Evolutionary conservation across 2,329 filamentous ascomycete genomes (phyloP).

Genomic region (Neobulgaria alba): DNA sequence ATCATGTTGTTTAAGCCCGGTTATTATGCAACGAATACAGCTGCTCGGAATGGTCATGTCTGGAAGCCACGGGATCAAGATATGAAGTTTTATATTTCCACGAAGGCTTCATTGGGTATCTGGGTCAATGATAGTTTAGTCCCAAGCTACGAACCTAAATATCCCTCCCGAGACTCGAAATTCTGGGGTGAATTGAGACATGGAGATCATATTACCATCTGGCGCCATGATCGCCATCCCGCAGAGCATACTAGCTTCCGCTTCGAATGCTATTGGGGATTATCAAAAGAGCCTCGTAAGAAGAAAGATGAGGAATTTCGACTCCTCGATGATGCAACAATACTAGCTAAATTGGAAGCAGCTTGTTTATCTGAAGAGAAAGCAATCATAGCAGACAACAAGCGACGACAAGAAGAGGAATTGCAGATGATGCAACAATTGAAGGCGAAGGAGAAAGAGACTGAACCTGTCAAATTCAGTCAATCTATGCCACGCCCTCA

Average conservation of each 20-base stretch:
- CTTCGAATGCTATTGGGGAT: constrained; percentile 28
- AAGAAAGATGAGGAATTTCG: constrained; percentile 13
- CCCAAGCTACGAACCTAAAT: constrained; percentile 44
- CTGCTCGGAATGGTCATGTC: constrained; percentile 28
- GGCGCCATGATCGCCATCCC: constrained; percentile 38
- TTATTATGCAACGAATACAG: constrained; percentile 46
- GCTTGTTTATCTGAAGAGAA: constrained; percentile 19
- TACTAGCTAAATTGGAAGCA: constrained; percentile 20
- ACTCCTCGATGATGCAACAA: constrained; percentile 11
- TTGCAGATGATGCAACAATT: background rate
- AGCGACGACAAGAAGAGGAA: constrained; percentile 11
- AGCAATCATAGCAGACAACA: constrained; percentile 8
- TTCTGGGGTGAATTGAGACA: constrained; percentile 64
- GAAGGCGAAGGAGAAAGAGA: constrained; percentile 3
- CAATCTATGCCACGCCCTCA: too few relatives aligned
- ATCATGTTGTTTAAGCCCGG: constrained; percentile 65
- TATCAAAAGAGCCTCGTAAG: constrained; percentile 16
- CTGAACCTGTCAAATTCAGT: background rate
- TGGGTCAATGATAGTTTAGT: constrained; percentile 66
- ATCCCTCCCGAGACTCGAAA: constrained; percentile 40
- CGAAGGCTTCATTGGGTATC: constrained; percentile 69
- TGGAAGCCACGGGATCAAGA: constrained; percentile 27
- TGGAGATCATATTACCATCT: constrained; percentile 70
- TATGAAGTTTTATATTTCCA: constrained; percentile 62
- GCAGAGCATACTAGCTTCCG: constrained; percentile 15